phyloP scores from a whole-genome alignment of 352 stramenopile genomes.

The Aphanomyces cochlioides region DNA sequence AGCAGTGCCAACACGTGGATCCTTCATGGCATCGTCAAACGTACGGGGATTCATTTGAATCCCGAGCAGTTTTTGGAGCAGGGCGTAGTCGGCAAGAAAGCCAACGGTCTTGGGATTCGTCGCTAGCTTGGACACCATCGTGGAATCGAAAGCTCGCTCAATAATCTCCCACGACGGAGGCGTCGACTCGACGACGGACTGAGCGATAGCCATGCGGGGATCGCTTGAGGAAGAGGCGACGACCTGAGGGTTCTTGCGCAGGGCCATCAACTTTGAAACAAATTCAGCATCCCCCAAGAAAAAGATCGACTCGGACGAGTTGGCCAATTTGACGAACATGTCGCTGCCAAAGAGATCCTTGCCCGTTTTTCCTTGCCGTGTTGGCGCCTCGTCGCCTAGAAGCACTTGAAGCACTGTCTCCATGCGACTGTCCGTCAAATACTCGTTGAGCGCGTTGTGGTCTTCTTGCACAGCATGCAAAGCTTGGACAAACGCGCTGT shows the following conservation, averaged over 20 bases:
- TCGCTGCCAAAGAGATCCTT: neutral
- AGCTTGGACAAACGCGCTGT: neutral
- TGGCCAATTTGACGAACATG: neutral
- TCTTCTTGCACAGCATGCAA: neutral
- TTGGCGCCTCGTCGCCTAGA: no score
- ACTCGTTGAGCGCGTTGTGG: no score
- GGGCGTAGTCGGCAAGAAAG: neutral
- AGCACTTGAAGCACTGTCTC: no score
- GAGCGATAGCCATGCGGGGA: neutral
- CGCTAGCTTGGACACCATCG: neutral
- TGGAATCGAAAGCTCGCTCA: neutral
- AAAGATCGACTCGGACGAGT: no score
- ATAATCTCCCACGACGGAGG: neutral
- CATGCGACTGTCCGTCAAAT: no score
- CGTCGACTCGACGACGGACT: neutral
- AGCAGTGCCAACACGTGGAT: neutral
- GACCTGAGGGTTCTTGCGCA: neutral
- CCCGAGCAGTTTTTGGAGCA: neutral
- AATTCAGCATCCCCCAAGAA: neutral
- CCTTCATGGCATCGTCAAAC: neutral
- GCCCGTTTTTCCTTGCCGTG: no score
- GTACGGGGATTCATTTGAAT: neutral
- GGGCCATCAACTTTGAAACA: neutral
- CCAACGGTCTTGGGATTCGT: neutral
- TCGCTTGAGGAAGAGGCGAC: neutral